These are phyloP conservation scores for Aplosporella prunicola DNA, from an alignment of 2,329 filamentous ascomycete genomes.

Conservation along the genomic window DNA sequence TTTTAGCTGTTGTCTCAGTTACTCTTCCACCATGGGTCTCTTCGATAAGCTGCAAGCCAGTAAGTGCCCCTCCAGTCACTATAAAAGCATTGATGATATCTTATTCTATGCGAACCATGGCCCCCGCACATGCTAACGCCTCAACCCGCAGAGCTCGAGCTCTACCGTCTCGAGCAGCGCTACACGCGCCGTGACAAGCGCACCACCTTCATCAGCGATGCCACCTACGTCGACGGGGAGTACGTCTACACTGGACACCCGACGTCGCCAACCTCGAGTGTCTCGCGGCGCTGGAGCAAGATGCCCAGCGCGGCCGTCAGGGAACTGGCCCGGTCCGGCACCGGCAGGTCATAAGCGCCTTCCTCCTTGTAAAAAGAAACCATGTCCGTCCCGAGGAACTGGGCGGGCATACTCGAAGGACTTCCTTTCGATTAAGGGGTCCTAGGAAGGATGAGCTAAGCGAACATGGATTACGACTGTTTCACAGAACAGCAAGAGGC, in stretches of 20 bases:
- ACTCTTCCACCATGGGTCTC: slow-evolving; percentile 27
- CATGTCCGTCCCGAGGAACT: too few species aligned
- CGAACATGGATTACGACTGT: too few species aligned
- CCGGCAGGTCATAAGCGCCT: too few species aligned
- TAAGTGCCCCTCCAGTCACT: slow-evolving; percentile 21
- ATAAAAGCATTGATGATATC: neutral
- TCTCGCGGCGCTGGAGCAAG: slow-evolving; percentile 24
- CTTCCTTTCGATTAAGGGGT: too few species aligned
- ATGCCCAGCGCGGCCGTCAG: slow-evolving; percentile 24
- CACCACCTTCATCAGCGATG: slow-evolving; percentile 80
- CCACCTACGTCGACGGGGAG: slow-evolving; percentile 89
- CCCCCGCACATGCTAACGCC: neutral
- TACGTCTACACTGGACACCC: slow-evolving; percentile 58
- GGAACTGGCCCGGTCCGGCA: too few species aligned
- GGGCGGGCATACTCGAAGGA: too few species aligned
- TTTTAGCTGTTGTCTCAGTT: too few species aligned
- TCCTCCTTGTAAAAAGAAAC: too few species aligned
- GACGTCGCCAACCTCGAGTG: slow-evolving; percentile 25
- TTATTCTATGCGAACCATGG: neutral
- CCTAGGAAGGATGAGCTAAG: too few species aligned
- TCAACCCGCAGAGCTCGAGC: slow-evolving; percentile 56
- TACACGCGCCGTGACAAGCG: slow-evolving; percentile 89
- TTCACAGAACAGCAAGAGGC: too few species aligned
- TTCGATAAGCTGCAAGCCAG: slow-evolving; percentile 33
- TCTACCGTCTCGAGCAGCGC: slow-evolving; percentile 89